Evolutionary conservation across 2,329 filamentous ascomycete genomes (phyloP).

Genomic region (Aschersonia sp.): DNA sequence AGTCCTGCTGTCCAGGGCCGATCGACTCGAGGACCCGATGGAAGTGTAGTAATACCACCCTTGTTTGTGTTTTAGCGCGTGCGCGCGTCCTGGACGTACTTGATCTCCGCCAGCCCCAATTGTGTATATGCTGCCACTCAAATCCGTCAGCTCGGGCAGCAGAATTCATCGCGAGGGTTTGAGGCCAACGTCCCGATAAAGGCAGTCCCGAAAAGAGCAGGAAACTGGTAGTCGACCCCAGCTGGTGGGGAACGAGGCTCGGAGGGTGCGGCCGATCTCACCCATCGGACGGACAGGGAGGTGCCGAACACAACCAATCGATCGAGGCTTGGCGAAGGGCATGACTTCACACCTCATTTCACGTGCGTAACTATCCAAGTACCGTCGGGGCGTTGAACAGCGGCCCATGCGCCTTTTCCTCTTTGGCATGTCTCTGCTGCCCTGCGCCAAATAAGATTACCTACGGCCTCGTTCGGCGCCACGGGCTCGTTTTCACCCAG

Average conservation of each 20-base stretch:
- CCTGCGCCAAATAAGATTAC: neutral
- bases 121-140: too few relatives aligned
- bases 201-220: neutral
- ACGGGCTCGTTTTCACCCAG: neutral
- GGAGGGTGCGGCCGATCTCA: neutral
- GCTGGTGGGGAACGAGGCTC: neutral
- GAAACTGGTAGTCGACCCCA: too few relatives aligned
- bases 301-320: neutral
- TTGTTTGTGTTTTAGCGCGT: too few relatives aligned
- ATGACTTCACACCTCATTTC: conserved; percentile 6
- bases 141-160: too few relatives aligned
- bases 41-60: too few relatives aligned
- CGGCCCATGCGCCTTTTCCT: neutral
- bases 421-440: neutral
- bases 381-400: neutral
- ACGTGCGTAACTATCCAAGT: neutral
- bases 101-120: too few relatives aligned
- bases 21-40: too few relatives aligned
- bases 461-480: neutral
- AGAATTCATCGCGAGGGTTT: too few relatives aligned
- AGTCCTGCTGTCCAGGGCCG: too few relatives aligned
- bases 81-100: too few relatives aligned
- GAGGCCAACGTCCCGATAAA: neutral
- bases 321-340: conserved; percentile 2
- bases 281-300: neutral